Evolutionary conservation across 2,329 filamentous ascomycete genomes (phyloP), one percentile per base, ranked within the genome.

Genomic region (Camptophora hylomeconis): DNA sequence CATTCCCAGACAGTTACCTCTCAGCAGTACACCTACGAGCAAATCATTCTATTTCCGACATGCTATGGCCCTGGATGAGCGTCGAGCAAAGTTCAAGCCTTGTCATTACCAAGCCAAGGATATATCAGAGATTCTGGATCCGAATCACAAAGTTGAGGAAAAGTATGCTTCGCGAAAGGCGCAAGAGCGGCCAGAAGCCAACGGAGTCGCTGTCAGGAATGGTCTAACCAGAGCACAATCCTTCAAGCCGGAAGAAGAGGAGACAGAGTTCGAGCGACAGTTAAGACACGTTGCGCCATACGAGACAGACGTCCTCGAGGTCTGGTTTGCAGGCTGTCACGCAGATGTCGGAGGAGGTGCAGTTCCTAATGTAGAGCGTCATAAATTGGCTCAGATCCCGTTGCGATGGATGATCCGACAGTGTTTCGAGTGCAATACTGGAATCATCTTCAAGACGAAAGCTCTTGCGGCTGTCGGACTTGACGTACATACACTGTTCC

Each of bases 71-170:
- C 54, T 68, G 8, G 63, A 69, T 36, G 66, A 70, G 42, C 55
- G 64, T 1, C 60, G 66, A 5, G 58, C 66, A 33, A 69, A 70
- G 44, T 70, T 69, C 53, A 67, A n/a, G n/a, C n/a, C n/a, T n/a
- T n/a, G n/a, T n/a, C n/a, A n/a, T n/a, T n/a, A n/a, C n/a, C n/a
- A n/a, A n/a, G n/a, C n/a, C n/a, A n/a, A n/a, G n/a, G n/a, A n/a
- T n/a, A n/a, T n/a, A n/a, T n/a, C n/a, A n/a, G n/a, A n/a, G n/a
- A n/a, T n/a, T n/a, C n/a, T n/a, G n/a, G n/a, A n/a, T n/a, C n/a
- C n/a, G n/a, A n/a, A n/a, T n/a, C n/a, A n/a, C n/a, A n/a, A n/a
- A n/a, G n/a, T n/a, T n/a, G n/a, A n/a, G n/a, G n/a, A n/a, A n/a
- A n/a, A n/a, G n/a, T n/a, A n/a, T n/a, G n/a, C n/a, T n/a, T n/a